phyloP scores from a whole-genome alignment of 1,284 basidiomycete genomes.

The Hypsizygus ulmarius region DNA sequence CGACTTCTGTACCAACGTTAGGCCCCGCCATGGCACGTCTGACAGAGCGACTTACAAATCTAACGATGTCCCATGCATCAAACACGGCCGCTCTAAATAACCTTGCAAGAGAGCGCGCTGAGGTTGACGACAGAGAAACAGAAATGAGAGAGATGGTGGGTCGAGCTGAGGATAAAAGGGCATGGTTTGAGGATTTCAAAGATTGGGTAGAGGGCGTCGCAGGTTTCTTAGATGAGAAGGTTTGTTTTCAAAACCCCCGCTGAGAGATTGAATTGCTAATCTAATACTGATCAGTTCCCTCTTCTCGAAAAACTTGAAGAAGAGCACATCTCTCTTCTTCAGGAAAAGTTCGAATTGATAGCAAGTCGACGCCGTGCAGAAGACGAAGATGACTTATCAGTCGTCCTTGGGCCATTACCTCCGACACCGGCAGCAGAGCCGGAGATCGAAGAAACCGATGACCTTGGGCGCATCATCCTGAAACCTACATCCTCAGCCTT shows the following conservation, averaged over 20 bases:
- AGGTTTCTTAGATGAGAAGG: conserved; percentile 90
- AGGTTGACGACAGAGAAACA: conserved; percentile 72
- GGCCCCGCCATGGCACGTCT: conserved; percentile 56
- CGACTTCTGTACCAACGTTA: conserved; percentile 57
- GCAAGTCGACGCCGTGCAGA: conserved; percentile 65
- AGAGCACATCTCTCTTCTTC: conserved; percentile 71
- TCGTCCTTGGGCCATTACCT: conserved; percentile 65
- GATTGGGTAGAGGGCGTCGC: conserved; percentile 89
- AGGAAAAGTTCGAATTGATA: conserved; percentile 74
- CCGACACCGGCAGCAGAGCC: conserved; percentile 24
- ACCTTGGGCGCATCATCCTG: conserved; percentile 57
- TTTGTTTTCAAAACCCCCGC: conserved; percentile 26
- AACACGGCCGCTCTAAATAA: conserved; percentile 61
- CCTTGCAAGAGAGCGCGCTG: conserved; percentile 65
- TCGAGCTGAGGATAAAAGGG: conserved; percentile 77
- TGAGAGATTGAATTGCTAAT: background rate
- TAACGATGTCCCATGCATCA: conserved; percentile 69
- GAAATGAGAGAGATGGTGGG: conserved; percentile 81
- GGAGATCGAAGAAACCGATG: conserved; percentile 54
- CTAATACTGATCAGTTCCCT: conserved; percentile 59
- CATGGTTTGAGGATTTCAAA: conserved; percentile 84
- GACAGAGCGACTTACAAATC: conserved; percentile 59
- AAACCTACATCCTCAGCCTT: conserved; percentile 42
- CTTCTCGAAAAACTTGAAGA: conserved; percentile 83
- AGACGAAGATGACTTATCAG: conserved; percentile 78